Base-by-base conservation (phyloP, 2,329 filamentous ascomycete genomes). In the Aureobasidium sp. region DNA sequence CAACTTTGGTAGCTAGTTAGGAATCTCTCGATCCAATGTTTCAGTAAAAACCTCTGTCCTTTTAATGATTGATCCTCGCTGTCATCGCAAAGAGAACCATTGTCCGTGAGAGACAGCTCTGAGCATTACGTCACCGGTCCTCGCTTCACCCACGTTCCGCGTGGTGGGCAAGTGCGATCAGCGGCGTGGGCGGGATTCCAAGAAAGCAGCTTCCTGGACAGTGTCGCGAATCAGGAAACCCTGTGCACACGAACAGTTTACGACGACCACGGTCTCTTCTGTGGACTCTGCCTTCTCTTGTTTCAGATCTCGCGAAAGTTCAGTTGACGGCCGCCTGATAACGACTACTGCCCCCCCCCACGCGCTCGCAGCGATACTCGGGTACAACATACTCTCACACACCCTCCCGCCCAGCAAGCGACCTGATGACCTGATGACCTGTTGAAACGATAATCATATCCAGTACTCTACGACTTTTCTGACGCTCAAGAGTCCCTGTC, bases 401-500 rank as follows among this genome's bases (percentile, higher is more conserved):
- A 27, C 17, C 45, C 29, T 49, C 16, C 34, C 32, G 34, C 45
- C 34, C n/a, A 25, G 6, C 17, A 5, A 38, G 45, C 45, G 16
- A 29, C 24, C 41, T 30, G 35, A 38, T 45, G 40, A 45, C 35
- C 42, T 45, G 32, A 54, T 54, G 40, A 44, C 32, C 51, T 47
- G 40, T 54, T n/a, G n/a, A 29, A 30, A 48, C 51, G 37, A 51
- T 51, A 51, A 34, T 25, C 6, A 27, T 10, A 30, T 25, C 6
- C 29, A n/a, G 8, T 29, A 37, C 40, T 22, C n/a, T 22, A n/a
- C 40, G 32, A 41, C 35, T 35, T 25, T 55, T 29, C 35, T 29
- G n/a, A 47, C 42, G n/a, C 25, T 32, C 14, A 12, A 39, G 8
- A 19, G 16, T 64, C 83, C 83, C 72, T 75, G 82, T 84, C 86